Percentiles rank a stretch among this genome's conserved stretches.
These are phyloP conservation scores for Mollisiaceae sp. DNA, from an alignment of 2,329 filamentous ascomycete species.

Conservation along the genomic window DNA sequence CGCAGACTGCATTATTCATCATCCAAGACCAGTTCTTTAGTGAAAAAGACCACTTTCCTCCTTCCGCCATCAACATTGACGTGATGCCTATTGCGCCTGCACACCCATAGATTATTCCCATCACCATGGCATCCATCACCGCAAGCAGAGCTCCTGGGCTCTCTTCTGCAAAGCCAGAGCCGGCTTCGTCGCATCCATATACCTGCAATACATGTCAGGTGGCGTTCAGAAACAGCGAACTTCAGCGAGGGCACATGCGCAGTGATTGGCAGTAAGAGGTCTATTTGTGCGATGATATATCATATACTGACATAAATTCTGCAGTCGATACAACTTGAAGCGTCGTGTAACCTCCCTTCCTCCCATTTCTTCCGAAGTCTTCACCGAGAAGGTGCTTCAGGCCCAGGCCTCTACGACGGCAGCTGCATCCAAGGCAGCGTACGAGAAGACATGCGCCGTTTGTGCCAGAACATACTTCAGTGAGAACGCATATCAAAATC, in stretches of 20 bases:
- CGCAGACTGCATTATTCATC: constrained; percentile 9
- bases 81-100: background rate
- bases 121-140: constrained; percentile 55
- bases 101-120: background rate
- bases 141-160: constrained; percentile 42
- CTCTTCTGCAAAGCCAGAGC: constrained; percentile 31
- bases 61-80: constrained; percentile 3
- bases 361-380: constrained; percentile 88
- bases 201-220: constrained; percentile 99
- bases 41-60: constrained; percentile 6
- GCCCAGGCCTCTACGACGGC: constrained; percentile 84
- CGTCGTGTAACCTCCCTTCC: constrained; percentile 88
- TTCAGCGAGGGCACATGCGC: constrained; percentile 96
- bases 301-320: constrained; percentile 29
- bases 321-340: constrained; percentile 92
- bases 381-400: constrained; percentile 93
- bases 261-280: constrained; percentile 93
- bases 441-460: constrained; percentile 79
- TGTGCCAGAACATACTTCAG: constrained; percentile 96
- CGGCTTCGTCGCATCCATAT: constrained; percentile 75
- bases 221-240: constrained; percentile 90
- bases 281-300: constrained; percentile 14
- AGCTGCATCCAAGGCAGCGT: constrained; percentile 86
- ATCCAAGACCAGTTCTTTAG: background rate
- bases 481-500: constrained; percentile 94